Conservation (phyloP, 257 asterid species). For the Echium plantagineum region DNA sequence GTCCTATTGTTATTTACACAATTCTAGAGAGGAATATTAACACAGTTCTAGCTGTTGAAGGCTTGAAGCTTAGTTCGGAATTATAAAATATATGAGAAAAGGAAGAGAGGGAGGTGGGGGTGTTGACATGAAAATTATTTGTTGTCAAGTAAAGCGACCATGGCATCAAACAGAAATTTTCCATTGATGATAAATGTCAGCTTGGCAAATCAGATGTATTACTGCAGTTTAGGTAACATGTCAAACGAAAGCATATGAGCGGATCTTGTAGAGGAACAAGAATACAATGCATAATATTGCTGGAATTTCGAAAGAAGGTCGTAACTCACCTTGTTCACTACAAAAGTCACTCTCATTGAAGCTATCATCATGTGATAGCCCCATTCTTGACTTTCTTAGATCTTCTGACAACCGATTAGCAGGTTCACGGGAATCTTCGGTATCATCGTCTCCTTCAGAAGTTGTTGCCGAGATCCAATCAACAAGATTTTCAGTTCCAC, state of each 20-base stretch:
- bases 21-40: background rate
- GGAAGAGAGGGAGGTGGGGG: background rate
- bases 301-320: background rate
- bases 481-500: conserved; percentile 45
- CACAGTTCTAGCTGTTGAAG: background rate
- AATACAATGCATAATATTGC: background rate
- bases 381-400: conserved; percentile 82
- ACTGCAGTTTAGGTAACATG: background rate
- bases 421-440: conserved; percentile 76
- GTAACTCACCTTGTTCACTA: conserved; percentile 52
- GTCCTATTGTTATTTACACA: background rate
- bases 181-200: background rate
- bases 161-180: background rate
- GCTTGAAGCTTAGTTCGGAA: background rate
- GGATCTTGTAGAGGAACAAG: background rate
- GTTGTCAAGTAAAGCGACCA: background rate
- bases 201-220: background rate
- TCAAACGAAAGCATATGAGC: background rate
- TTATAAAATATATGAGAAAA: background rate
- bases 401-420: conserved; percentile 67
- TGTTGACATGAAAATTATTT: background rate
- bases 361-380: conserved; percentile 55
- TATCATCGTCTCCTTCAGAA: conserved; percentile 92
- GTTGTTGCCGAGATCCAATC: conserved; percentile 97
- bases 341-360: conserved; percentile 55